These are phyloP conservation scores for Arabidopsis suecica DNA, from an alignment of 345 rosid genomes.

Conservation along the genomic window DNA sequence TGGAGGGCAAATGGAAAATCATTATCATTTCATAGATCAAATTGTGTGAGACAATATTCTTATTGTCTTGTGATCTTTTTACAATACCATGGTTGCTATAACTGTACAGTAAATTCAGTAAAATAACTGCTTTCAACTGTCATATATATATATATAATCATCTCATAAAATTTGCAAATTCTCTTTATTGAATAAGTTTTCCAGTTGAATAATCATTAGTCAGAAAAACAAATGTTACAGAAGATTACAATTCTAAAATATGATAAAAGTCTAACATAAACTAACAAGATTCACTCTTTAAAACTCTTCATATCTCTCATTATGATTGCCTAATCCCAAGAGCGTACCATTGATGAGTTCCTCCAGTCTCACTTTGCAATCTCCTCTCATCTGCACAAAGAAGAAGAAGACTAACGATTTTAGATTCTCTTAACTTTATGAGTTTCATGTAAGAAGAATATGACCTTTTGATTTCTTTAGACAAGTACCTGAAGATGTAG, in stretches of 20 bases:
- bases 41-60: slow-evolving; percentile 37
- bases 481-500: slow-evolving; percentile 63
- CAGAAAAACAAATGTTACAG: slow-evolving; percentile 18
- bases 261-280: slow-evolving; percentile 18
- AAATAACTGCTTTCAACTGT: slow-evolving; percentile 40
- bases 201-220: slow-evolving; percentile 29
- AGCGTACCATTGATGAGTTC: slow-evolving; percentile 29
- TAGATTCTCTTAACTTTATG: slow-evolving; percentile 3
- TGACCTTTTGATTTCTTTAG: neutral
- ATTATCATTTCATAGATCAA: slow-evolving; percentile 31
- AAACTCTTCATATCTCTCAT: slow-evolving; percentile 30
- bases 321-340: slow-evolving; percentile 33
- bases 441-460: neutral
- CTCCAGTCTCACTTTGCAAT: slow-evolving; percentile 30
- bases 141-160: neutral
- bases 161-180: slow-evolving; percentile 18
- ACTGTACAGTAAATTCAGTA: slow-evolving; percentile 43
- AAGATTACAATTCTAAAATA: slow-evolving; percentile 20
- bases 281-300: slow-evolving; percentile 23
- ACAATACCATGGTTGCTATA: slow-evolving; percentile 37
- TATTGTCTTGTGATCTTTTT: slow-evolving; percentile 38
- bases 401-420: neutral
- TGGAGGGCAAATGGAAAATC: neutral
- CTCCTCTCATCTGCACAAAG: slow-evolving; percentile 26
- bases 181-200: slow-evolving; percentile 28